Evolutionary conservation across 208 protist species (phyloP).

Genomic region (Leishmania mexicana): DNA sequence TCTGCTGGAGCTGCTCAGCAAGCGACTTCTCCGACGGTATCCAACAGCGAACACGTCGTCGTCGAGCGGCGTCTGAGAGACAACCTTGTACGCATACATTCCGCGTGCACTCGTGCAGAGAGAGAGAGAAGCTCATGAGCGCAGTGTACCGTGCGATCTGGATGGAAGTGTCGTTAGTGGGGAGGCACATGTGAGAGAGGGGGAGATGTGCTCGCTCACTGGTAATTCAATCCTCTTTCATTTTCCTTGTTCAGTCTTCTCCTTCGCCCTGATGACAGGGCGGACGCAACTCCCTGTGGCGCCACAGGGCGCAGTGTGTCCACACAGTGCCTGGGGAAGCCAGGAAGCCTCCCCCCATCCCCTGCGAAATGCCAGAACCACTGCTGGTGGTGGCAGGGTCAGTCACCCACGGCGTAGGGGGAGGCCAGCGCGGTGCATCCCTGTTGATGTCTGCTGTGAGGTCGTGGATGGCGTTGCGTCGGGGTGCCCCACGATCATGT

Average conservation of each 20-base stretch:
- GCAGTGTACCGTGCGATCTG: not conserved
- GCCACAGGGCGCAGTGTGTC: not conserved
- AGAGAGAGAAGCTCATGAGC: not conserved
- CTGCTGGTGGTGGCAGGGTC: not conserved
- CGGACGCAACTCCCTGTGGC: not conserved
- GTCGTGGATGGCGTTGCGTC: too few species aligned
- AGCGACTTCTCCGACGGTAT: slow-evolving; percentile 53
- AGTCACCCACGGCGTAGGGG: too few species aligned
- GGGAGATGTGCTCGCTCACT: not conserved
- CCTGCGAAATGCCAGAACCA: too few species aligned
- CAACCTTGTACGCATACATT: not conserved
- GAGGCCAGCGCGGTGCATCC: too few species aligned
- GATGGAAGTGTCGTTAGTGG: not conserved
- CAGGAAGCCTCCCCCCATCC: not conserved
- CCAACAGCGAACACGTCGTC: slow-evolving; percentile 45
- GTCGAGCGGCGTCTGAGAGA: slow-evolving; percentile 34
- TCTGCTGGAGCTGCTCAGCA: slow-evolving; percentile 56
- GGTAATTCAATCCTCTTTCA: not conserved
- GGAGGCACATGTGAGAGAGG: not conserved
- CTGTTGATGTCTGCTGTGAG: too few species aligned
- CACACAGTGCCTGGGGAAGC: slow-evolving; percentile 7
- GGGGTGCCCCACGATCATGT: too few species aligned
- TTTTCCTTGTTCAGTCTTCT: not conserved
- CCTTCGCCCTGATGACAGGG: not conserved
- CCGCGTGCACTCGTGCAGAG: not conserved